Percentiles rank a stretch among this genome's conserved stretches.
These are phyloP conservation scores for Zanthoxylum bungeanum DNA, from an alignment of 345 rosid species.

Conservation along the genomic window DNA sequence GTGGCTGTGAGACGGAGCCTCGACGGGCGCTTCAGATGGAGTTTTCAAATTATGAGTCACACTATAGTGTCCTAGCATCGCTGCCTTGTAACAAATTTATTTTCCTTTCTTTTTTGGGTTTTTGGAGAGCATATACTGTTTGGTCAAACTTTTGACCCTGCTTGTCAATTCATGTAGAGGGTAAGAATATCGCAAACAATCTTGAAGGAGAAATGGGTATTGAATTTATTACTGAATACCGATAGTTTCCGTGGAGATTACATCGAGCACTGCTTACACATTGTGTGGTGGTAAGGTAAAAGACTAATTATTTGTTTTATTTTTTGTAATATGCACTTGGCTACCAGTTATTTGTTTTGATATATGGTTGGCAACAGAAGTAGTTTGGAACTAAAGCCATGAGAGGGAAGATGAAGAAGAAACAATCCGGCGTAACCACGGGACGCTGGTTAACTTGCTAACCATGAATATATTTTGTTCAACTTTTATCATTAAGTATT, in stretches of 20 bases:
- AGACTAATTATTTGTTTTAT: neutral
- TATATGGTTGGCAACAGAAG: neutral
- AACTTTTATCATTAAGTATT: neutral
- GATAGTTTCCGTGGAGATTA: neutral
- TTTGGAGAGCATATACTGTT: neutral
- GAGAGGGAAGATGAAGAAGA: neutral
- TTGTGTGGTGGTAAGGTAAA: neutral
- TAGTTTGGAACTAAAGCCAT: neutral
- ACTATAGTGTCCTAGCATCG: neutral
- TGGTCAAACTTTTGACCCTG: no score
- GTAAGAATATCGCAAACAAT: neutral
- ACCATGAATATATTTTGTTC: neutral
- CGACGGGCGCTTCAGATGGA: no score
- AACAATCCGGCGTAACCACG: neutral
- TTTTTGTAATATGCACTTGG: neutral
- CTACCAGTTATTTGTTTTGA: neutral
- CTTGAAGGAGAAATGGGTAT: neutral
- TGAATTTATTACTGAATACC: neutral
- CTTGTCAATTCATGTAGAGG: neutral
- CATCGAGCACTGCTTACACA: neutral
- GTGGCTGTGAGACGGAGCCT: no score
- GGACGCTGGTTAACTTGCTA: slow-evolving; percentile 7
- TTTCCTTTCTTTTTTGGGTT: neutral
- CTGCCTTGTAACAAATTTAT: neutral
- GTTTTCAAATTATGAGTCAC: no score